phyloP scores from a whole-genome alignment of 306 rosid genomes.

The Gleditsia sinensis region DNA sequence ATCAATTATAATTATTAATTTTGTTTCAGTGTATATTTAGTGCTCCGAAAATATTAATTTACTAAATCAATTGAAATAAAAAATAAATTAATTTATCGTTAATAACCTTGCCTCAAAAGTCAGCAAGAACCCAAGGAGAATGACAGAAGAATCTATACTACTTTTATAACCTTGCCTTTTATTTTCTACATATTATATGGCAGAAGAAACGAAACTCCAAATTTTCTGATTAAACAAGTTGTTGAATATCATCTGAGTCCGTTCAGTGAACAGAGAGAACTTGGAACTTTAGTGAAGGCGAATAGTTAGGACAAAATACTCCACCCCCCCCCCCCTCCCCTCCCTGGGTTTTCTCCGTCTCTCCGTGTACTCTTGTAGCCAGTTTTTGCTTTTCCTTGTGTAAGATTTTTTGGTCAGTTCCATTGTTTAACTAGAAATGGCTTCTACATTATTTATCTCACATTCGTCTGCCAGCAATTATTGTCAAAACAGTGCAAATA shows the following conservation, averaged over 20 bases:
- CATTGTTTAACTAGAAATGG: conserved; percentile 38
- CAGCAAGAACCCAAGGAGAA: conserved; percentile 53
- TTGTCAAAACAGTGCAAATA: no score
- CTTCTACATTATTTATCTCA: conserved; percentile 28
- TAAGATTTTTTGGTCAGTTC: conserved; percentile 30
- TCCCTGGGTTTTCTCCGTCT: conserved; percentile 12
- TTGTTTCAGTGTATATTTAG: no score
- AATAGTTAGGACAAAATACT: conserved; percentile 52
- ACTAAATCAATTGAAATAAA: not conserved
- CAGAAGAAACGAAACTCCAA: conserved; percentile 48
- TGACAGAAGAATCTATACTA: conserved; percentile 62
- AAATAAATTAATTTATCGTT: no score
- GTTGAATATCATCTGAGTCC: conserved; percentile 50
- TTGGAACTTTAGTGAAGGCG: conserved; percentile 51
- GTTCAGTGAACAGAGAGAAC: conserved; percentile 55
- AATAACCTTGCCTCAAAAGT: no score
- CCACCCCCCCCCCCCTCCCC: conserved; percentile 52
- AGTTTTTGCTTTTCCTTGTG: conserved; percentile 35
- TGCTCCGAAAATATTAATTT: not conserved
- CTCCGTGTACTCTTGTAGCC: conserved; percentile 27
- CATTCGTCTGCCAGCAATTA: not conserved
- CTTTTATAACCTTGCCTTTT: conserved; percentile 46
- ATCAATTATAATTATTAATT: not conserved
- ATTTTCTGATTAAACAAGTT: conserved; percentile 63
- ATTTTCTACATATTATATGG: conserved; percentile 36